phyloP scores from a whole-genome alignment of 768 basidiomycete genomes.

The Clavulina sp. region DNA sequence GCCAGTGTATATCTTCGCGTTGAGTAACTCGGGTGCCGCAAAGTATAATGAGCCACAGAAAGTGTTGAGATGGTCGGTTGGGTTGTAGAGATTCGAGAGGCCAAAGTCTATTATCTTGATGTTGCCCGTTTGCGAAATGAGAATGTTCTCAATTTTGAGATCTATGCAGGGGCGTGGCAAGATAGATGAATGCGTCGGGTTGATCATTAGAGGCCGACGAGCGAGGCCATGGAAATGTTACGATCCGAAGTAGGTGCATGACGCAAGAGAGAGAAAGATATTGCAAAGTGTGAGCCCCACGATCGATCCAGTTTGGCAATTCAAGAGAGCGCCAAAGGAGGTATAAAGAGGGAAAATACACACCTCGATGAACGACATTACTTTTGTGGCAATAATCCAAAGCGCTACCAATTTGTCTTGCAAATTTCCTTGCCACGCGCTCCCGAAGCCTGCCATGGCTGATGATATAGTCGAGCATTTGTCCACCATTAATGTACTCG shows the following conservation, averaged over 20 bases:
- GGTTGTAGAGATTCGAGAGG: constrained; percentile 87
- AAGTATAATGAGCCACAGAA: constrained; percentile 98
- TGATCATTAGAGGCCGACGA: no score
- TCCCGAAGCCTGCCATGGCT: constrained; percentile 90
- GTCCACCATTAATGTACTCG: constrained; percentile 96
- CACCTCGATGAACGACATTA: constrained; percentile 83
- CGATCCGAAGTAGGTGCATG: no score
- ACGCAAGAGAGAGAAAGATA: no score
- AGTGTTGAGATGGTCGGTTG: constrained; percentile 62
- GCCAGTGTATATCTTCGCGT: constrained; percentile 90
- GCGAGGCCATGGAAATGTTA: no score
- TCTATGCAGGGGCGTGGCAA: constrained; percentile 19
- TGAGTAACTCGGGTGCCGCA: constrained; percentile 92
- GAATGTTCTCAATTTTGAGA: constrained; percentile 98
- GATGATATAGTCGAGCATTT: constrained; percentile 99
- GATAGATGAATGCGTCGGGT: background rate
- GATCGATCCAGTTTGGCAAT: no score
- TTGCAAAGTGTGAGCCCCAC: no score
- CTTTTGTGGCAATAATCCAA: constrained; percentile 95
- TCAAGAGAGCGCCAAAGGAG: background rate
- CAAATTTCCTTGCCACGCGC: constrained; percentile 92
- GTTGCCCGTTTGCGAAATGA: constrained; percentile 95
- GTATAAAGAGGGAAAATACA: background rate
- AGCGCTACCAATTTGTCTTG: constrained; percentile 90
- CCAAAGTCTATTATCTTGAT: constrained; percentile 99